phyloP scores from a whole-genome alignment of 2,329 filamentous ascomycete species.

The Seiridium unicorne region DNA sequence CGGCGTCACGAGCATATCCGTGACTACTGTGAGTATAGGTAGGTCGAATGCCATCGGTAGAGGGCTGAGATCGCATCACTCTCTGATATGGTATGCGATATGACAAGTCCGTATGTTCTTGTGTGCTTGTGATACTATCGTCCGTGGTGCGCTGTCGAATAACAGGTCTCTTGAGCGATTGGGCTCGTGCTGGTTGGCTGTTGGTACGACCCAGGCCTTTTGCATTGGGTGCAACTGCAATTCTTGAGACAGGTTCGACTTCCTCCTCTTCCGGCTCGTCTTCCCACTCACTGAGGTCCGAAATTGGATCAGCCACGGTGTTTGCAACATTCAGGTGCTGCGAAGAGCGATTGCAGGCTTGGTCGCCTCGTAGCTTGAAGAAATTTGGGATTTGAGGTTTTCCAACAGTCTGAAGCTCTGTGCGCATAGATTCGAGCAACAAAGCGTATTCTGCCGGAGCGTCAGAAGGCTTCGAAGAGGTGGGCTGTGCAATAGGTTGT shows the following conservation, averaged over 20 bases:
- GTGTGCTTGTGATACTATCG: background rate
- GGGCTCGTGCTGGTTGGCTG: background rate
- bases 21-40: background rate
- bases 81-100: background rate
- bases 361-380: constrained; percentile 16
- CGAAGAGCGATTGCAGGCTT: constrained; percentile 8
- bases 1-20: background rate
- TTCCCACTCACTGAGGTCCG: constrained; percentile 54
- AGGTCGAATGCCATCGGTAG: background rate
- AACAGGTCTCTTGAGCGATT: constrained; percentile 3
- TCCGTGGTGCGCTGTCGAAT: background rate
- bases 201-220: constrained; percentile 3
- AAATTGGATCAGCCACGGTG: constrained; percentile 32
- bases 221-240: constrained; percentile 6
- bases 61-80: background rate
- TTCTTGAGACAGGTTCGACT: constrained; percentile 7
- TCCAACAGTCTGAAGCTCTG: constrained; percentile 34
- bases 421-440: constrained; percentile 39
- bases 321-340: background rate
- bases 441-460: constrained; percentile 41
- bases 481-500: constrained; percentile 30
- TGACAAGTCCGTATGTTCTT: background rate
- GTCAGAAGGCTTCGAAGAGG: constrained; percentile 9
- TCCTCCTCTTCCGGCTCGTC: constrained; percentile 35
- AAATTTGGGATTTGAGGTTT: constrained; percentile 26